Percentiles rank a stretch among this genome's conserved stretches.
phyloP scores from a whole-genome alignment of 306 rosid genomes.

The Begonia fuchsioides region DNA sequence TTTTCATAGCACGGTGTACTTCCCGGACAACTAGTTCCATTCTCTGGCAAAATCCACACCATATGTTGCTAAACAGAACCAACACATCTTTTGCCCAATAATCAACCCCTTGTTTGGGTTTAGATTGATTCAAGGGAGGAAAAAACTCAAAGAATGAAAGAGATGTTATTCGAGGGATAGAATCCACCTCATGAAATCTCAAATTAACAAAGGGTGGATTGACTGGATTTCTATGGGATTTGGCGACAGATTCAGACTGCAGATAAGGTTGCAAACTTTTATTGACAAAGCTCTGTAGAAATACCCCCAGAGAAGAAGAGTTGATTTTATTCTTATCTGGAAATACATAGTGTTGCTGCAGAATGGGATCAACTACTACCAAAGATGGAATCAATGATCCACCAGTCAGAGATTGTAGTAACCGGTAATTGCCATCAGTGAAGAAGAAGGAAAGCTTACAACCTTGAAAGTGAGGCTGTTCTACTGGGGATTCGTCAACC shows the following conservation, averaged over 20 bases:
- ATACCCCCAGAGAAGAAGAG: constrained; percentile 44
- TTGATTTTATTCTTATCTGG: constrained; percentile 30
- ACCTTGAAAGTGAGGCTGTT: constrained; percentile 26
- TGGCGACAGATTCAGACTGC: constrained; percentile 32
- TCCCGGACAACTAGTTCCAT: constrained; percentile 78
- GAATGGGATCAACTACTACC: constrained; percentile 69
- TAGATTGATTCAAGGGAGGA: constrained; percentile 52
- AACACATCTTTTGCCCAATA: constrained; percentile 66
- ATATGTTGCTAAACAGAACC: constrained; percentile 82
- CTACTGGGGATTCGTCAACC: constrained; percentile 20
- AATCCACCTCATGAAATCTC: constrained; percentile 81
- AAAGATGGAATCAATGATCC: constrained; percentile 41
- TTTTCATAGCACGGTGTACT: constrained; percentile 57
- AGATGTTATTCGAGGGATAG: constrained; percentile 61
- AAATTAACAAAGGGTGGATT: constrained; percentile 80
- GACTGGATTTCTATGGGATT: constrained; percentile 34
- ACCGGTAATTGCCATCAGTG: constrained; percentile 65
- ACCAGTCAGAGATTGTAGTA: constrained; percentile 63
- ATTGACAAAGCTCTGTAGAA: constrained; percentile 47
- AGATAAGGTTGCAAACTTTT: constrained; percentile 62
- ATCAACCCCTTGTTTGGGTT: constrained; percentile 21
- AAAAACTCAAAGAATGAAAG: constrained; percentile 52
- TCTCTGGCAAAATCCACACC: constrained; percentile 93
- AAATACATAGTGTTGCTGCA: constrained; percentile 61
- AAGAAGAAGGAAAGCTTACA: constrained; percentile 72